Evolutionary conservation across 164 flowering plant species (phyloP).

Genomic region (Houttuynia cordata): DNA sequence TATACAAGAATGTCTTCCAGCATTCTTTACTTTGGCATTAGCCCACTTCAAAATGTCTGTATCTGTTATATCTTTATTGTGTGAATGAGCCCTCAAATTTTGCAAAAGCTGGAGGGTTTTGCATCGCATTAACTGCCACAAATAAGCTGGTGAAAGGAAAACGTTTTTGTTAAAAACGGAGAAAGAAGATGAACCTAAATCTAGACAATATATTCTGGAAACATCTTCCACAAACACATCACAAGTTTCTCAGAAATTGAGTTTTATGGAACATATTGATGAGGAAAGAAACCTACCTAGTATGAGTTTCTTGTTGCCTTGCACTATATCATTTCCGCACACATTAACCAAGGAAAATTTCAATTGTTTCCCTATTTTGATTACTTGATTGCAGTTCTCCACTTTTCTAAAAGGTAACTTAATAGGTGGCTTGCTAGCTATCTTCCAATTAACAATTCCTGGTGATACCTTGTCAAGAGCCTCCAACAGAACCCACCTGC

Average conservation of each 20-base stretch:
- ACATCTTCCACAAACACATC: neutral
- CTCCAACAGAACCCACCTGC: slow-evolving; percentile 85
- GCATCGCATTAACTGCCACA: slow-evolving; percentile 95
- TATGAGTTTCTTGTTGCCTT: slow-evolving; percentile 84
- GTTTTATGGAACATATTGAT: neutral
- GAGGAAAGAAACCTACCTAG: slow-evolving; percentile 44
- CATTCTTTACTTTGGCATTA: slow-evolving; percentile 49
- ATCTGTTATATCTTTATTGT: slow-evolving; percentile 75
- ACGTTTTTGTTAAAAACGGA: neutral
- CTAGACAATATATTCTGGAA: neutral
- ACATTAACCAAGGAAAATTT: slow-evolving; percentile 83
- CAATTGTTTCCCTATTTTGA: slow-evolving; percentile 77
- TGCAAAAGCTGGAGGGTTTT: slow-evolving; percentile 79
- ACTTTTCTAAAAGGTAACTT: slow-evolving; percentile 90
- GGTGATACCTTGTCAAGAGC: slow-evolving; percentile 82
- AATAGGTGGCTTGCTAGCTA: slow-evolving; percentile 79
- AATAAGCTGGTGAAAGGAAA: slow-evolving; percentile 42
- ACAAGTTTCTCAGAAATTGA: neutral
- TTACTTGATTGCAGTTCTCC: slow-evolving; percentile 90
- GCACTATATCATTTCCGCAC: slow-evolving; percentile 92
- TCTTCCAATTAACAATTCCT: slow-evolving; percentile 87
- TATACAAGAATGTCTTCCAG: slow-evolving; percentile 55
- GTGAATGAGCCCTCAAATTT: slow-evolving; percentile 72
- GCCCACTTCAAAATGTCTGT: slow-evolving; percentile 85
- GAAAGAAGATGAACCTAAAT: neutral